Percentiles rank a stretch among this genome's conserved stretches.
Conservation (phyloP, 805 yeast genomes). For the Naumovozyma castellii region DNA sequence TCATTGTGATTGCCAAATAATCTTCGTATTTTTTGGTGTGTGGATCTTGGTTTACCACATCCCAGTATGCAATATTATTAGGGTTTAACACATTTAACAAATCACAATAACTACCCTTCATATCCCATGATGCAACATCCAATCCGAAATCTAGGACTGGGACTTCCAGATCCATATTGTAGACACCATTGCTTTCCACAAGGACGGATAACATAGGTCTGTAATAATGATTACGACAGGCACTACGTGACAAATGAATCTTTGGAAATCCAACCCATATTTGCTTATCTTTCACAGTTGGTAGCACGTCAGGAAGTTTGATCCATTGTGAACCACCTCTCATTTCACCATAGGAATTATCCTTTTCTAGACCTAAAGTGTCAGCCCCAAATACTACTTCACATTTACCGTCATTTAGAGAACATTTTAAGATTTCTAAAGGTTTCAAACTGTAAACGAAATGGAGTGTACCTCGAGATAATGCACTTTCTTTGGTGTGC, state of each 20-base stretch:
- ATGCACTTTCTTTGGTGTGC: constrained; percentile 4
- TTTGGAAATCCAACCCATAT: constrained; percentile 11
- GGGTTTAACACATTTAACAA: constrained; percentile 3
- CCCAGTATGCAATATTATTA: constrained; percentile 2
- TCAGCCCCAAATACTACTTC: constrained; percentile 7
- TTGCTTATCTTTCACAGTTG: constrained; percentile 6
- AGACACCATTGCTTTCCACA: constrained; percentile 7
- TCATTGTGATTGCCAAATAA: not conserved
- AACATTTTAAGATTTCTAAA: constrained; percentile 10
- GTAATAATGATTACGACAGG: constrained; percentile 6
- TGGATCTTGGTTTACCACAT: not conserved
- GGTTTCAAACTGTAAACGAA: constrained; percentile 11
- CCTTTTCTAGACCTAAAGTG: constrained; percentile 3
- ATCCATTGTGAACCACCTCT: constrained; percentile 14
- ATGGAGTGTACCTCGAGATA: constrained; percentile 14
- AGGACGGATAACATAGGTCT: constrained; percentile 8
- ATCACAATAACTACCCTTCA: constrained; percentile 5
- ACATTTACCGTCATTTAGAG: constrained; percentile 10
- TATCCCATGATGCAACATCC: constrained; percentile 7
- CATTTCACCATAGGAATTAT: constrained; percentile 4
- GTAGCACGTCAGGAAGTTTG: constrained; percentile 8
- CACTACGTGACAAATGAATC: constrained; percentile 5
- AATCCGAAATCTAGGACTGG: constrained; percentile 8
- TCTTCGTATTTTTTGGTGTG: not conserved
- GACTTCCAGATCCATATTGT: constrained; percentile 7